Conservation (phyloP, 352 stramenopile genomes). For the Globisporangium nodosum region DNA sequence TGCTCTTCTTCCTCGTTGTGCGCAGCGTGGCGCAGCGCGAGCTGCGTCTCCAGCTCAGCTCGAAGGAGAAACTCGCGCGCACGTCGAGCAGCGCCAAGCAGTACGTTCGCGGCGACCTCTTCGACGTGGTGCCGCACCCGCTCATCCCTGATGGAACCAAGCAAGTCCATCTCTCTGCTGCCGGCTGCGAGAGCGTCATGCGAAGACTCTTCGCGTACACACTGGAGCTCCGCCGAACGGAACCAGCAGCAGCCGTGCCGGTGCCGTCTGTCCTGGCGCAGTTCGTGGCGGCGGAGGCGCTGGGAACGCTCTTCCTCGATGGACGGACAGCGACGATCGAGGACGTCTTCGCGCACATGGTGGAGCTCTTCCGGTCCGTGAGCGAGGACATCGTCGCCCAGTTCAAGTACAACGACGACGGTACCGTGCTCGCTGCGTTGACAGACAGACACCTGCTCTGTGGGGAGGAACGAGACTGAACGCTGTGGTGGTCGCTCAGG, state of each 20-base stretch:
- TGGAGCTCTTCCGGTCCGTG: constrained; percentile 48
- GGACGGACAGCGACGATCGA: constrained; percentile 22
- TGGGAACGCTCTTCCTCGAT: constrained; percentile 15
- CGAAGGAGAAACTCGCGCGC: constrained; percentile 57
- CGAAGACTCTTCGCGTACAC: constrained; percentile 31
- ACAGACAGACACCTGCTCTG: too few relatives aligned
- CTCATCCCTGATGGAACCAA: constrained; percentile 57
- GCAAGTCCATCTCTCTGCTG: constrained; percentile 30
- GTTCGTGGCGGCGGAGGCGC: constrained; percentile 32
- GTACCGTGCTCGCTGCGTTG: constrained; percentile 14
- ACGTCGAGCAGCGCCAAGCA: constrained; percentile 36
- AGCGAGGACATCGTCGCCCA: constrained; percentile 68
- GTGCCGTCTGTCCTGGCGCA: constrained; percentile 29
- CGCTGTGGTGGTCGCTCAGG: constrained; percentile 23
- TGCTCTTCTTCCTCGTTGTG: constrained; percentile 61
- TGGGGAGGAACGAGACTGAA: too few relatives aligned
- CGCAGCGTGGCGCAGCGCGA: constrained; percentile 36
- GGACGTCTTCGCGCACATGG: constrained; percentile 31
- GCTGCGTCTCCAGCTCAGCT: constrained; percentile 46
- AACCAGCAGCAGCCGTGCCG: background rate
- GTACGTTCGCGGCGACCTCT: constrained; percentile 29
- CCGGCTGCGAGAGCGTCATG: constrained; percentile 43
- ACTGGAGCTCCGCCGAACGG: constrained; percentile 1
- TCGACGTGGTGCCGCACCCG: constrained; percentile 30
- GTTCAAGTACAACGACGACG: constrained; percentile 83